A percentile compares a stretch with the other conserved stretches of the same genome.
These are phyloP conservation scores for Tetraselmis chui DNA, from an alignment of 139 green algal genomes.

Conservation along the genomic window DNA sequence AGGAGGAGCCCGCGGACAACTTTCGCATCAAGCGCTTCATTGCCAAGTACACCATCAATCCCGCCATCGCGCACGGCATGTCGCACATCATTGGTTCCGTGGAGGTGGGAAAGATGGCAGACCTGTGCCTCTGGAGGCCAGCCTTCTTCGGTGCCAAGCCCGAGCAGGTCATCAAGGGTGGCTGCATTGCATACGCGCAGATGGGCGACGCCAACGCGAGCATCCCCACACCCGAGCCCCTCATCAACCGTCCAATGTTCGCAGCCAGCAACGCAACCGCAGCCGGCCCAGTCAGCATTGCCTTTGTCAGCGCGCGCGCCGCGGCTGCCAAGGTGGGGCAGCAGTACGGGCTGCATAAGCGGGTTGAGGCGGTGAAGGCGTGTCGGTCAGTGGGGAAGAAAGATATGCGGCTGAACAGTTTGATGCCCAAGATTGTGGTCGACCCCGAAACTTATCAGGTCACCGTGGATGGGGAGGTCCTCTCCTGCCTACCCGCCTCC, in stretches of 20 bases:
- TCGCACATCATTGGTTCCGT: constrained; percentile 30
- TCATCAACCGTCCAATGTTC: constrained; percentile 39
- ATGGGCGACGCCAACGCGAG: constrained; percentile 47
- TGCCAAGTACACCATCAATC: constrained; percentile 49
- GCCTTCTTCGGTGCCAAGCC: constrained; percentile 45
- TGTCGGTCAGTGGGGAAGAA: constrained; percentile 29
- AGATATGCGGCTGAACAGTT: constrained; percentile 38
- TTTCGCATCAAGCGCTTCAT: constrained; percentile 43
- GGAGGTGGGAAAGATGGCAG: constrained; percentile 43
- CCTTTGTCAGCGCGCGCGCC: constrained; percentile 30
- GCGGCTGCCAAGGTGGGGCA: constrained; percentile 1
- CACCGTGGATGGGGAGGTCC: constrained; percentile 30
- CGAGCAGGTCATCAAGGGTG: constrained; percentile 43
- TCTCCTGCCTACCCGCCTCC: constrained; percentile 26
- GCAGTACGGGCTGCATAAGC: constrained; percentile 28
- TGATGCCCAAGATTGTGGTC: constrained; percentile 28
- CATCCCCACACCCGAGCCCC: constrained; percentile 41
- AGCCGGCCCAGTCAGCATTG: constrained; percentile 17
- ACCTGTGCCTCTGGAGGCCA: constrained; percentile 34
- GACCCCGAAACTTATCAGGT: constrained; percentile 48
- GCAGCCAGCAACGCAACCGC: constrained; percentile 20
- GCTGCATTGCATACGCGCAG: constrained; percentile 30
- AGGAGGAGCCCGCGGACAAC: constrained; percentile 25
- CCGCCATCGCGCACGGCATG: constrained; percentile 37
- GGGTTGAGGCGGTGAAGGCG: constrained; percentile 14